Evolutionary conservation across 2,329 filamentous ascomycete genomes (phyloP).

Genomic region (Talaromyces pinophilus): DNA sequence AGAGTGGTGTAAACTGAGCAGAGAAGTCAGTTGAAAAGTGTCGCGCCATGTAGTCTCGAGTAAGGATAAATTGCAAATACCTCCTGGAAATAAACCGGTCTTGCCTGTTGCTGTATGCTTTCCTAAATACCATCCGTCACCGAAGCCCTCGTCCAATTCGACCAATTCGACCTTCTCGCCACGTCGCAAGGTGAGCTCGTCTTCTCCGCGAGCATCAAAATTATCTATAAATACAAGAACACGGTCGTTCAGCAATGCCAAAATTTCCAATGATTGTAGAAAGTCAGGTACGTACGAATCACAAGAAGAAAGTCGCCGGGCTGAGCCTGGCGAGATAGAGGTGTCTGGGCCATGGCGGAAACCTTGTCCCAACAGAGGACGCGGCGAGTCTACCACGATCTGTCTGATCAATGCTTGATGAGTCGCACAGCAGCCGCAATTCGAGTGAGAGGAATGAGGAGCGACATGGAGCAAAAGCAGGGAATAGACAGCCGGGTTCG

Average conservation of each 20-base stretch:
- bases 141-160: conserved; percentile 67
- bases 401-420: conserved; percentile 21
- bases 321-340: conserved; percentile 39
- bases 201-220: conserved; percentile 85
- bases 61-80: conserved; percentile 32
- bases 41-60: neutral
- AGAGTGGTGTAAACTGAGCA: conserved; percentile 32
- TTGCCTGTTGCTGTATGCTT: conserved; percentile 45
- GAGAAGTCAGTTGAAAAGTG: conserved; percentile 16
- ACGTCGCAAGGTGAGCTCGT: conserved; percentile 86
- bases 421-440: conserved; percentile 22
- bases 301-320: conserved; percentile 49
- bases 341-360: conserved; percentile 36
- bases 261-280: neutral
- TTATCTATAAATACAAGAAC: conserved; percentile 64
- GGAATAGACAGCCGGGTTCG: conserved; percentile 15
- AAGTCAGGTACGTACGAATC: conserved; percentile 44
- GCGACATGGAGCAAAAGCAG: conserved; percentile 34
- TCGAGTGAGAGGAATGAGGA: conserved; percentile 29
- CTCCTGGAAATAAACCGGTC: conserved; percentile 52
- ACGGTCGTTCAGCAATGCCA: neutral
- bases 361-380: conserved; percentile 22
- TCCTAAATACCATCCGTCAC: conserved; percentile 67
- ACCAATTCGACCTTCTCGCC: conserved; percentile 66
- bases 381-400: conserved; percentile 18